Percentiles rank a stretch among this genome's conserved stretches.
phyloP scores from a whole-genome alignment of 371 early-diverging fungal genomes.

The Rhizopus stolonifer region DNA sequence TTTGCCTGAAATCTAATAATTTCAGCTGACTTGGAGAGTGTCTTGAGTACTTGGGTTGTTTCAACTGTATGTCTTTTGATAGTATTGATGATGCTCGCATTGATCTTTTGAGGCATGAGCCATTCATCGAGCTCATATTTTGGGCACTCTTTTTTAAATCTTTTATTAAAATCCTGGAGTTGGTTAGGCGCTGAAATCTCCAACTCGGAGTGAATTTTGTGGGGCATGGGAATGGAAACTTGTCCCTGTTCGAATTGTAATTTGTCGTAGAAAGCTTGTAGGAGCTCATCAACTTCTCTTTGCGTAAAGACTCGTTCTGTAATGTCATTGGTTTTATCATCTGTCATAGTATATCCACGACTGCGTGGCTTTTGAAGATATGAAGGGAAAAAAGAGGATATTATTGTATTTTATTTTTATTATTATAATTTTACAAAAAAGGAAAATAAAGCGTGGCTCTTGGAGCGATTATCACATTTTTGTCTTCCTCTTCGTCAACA shows the following conservation, averaged over 20 bases:
- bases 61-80: neutral
- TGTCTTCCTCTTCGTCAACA: too few relatives aligned
- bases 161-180: neutral
- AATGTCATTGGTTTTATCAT: neutral
- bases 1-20: neutral
- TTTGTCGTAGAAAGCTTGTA: neutral
- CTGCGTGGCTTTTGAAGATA: neutral
- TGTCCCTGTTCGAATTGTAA: neutral
- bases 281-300: neutral
- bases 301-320: neutral
- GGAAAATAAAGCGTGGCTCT: conserved; percentile 3
- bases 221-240: neutral
- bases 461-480: conserved; percentile 3
- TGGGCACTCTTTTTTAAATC: neutral
- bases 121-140: neutral
- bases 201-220: neutral
- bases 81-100: neutral
- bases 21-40: neutral
- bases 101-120: neutral
- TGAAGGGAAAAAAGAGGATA: conserved; percentile 1
- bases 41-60: neutral
- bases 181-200: neutral
- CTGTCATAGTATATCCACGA: too few relatives aligned
- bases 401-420: neutral
- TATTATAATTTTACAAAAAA: conserved; percentile 4